These are phyloP conservation scores for Synura sp. DNA, from an alignment of 352 stramenopile species.

Conservation along the genomic window DNA sequence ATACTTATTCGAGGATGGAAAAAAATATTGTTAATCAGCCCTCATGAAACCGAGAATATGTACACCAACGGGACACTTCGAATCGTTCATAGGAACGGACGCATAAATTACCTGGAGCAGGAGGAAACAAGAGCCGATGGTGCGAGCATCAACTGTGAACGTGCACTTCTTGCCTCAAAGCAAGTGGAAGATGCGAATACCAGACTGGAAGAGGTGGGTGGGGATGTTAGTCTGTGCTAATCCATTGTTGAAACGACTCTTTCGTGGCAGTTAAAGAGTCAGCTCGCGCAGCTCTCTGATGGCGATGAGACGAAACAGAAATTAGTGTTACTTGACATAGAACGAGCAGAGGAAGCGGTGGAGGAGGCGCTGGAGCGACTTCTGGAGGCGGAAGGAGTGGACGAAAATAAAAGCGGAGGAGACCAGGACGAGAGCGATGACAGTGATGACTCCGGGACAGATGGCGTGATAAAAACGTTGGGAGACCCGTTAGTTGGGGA, in stretches of 20 bases:
- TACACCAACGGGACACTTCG: conserved; percentile 74
- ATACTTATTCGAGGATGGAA: conserved; percentile 86
- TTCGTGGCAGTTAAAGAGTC: neutral
- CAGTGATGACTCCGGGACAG: conserved; percentile 54
- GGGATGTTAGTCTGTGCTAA: too few relatives aligned
- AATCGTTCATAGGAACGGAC: conserved; percentile 85
- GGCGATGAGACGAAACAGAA: neutral
- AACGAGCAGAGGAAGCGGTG: conserved; percentile 46
- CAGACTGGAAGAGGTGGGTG: conserved; percentile 34
- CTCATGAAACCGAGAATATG: conserved; percentile 75
- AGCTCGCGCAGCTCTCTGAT: neutral
- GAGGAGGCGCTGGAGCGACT: conserved; percentile 55
- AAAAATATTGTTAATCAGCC: conserved; percentile 85
- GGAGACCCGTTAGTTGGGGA: too few relatives aligned
- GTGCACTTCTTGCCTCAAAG: conserved; percentile 40
- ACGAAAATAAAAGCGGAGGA: conserved; percentile 58
- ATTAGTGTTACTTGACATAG: too few relatives aligned
- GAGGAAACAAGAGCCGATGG: conserved; percentile 51
- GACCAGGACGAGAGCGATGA: conserved; percentile 54
- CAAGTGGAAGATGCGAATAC: conserved; percentile 42
- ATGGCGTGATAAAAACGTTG: too few relatives aligned
- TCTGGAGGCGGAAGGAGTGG: conserved; percentile 66
- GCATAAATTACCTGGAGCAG: conserved; percentile 88
- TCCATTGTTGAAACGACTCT: too few relatives aligned
- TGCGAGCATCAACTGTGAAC: conserved; percentile 43